phyloP scores from a whole-genome alignment of 2,329 filamentous ascomycete genomes.

The Aspergillus udagawae region DNA sequence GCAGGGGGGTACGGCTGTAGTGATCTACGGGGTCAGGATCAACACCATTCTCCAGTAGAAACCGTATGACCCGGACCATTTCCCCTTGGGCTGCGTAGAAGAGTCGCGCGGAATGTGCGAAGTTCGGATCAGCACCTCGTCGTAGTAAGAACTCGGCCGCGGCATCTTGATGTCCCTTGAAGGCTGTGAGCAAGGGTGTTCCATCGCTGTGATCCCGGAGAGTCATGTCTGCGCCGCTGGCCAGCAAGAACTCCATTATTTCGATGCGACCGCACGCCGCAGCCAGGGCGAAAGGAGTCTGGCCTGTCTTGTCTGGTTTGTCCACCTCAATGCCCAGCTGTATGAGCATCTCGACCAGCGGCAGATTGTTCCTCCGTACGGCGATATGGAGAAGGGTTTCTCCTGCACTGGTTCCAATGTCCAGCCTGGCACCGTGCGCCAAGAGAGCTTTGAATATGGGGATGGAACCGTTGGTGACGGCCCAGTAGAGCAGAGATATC shows the following conservation, averaged over 20 bases:
- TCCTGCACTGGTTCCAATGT: neutral
- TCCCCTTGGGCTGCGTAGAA: neutral
- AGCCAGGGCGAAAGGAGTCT: neutral
- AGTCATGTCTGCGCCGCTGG: neutral
- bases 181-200: neutral
- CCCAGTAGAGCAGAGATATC: neutral
- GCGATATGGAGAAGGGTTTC: neutral
- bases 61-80: neutral
- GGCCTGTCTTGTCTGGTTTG: neutral
- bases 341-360: neutral
- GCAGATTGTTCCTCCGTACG: neutral
- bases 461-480: neutral
- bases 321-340: neutral
- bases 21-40: neutral
- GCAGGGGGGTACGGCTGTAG: neutral
- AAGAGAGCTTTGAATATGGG: neutral
- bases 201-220: too few relatives aligned
- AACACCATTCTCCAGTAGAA: neutral
- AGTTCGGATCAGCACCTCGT: neutral
- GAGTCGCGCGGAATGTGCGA: neutral
- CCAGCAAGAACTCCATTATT: neutral
- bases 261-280: neutral
- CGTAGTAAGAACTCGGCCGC: neutral
- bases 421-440: too few relatives aligned
- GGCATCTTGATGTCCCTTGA: neutral